Evolutionary conservation across 2,329 filamentous ascomycete genomes (phyloP).

Genomic region (Exophiala xenobiotica): DNA sequence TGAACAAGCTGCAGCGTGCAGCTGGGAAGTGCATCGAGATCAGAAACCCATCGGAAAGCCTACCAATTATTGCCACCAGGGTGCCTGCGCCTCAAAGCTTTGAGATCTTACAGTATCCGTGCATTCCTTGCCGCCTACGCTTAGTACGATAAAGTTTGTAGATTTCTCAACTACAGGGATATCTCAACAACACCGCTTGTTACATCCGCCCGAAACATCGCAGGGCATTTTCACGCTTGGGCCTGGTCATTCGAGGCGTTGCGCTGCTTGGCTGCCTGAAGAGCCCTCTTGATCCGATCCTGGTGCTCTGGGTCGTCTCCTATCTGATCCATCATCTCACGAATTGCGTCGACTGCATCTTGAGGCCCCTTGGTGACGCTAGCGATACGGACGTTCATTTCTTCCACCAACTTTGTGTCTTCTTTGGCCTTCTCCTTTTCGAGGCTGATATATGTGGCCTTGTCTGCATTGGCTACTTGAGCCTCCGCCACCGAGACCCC

Average conservation of each 20-base stretch:
- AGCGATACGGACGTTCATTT: constrained; percentile 43
- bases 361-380: constrained; percentile 42
- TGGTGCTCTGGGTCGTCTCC: constrained; percentile 46
- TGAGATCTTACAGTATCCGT: neutral
- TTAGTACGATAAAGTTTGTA: neutral
- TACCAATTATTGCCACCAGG: too few species aligned
- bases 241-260: constrained; percentile 37
- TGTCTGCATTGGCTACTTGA: constrained; percentile 44
- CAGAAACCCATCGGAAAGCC: too few species aligned
- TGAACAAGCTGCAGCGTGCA: neutral
- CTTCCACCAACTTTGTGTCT: constrained; percentile 46
- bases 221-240: neutral
- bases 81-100: neutral
- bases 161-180: neutral
- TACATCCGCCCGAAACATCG: neutral
- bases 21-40: neutral
- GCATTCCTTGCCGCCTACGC: neutral
- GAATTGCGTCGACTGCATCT: constrained; percentile 39
- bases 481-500: constrained; percentile 56
- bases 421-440: constrained; percentile 50
- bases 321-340: constrained; percentile 40
- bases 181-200: neutral
- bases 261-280: constrained; percentile 56
- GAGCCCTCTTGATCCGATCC: constrained; percentile 48
- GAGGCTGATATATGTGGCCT: constrained; percentile 43